phyloP scores from a whole-genome alignment of 371 early-diverging fungal genomes.

The Coemansia sp. region DNA sequence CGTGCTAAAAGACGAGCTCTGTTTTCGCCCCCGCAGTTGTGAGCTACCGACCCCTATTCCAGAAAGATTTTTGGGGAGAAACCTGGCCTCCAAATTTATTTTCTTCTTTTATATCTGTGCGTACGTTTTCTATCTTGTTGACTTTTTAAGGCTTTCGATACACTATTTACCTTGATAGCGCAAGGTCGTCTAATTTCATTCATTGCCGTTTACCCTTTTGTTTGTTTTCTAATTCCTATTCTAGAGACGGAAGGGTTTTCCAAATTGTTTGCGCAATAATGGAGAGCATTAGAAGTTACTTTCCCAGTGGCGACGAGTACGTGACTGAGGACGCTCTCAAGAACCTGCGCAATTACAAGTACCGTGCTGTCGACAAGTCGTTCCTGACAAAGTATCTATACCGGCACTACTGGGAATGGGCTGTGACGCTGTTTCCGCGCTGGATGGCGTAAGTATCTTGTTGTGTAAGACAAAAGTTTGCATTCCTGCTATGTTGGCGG shows the following conservation, averaged over 20 bases:
- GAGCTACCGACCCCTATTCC: too few species aligned
- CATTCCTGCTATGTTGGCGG: neutral
- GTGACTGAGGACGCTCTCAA: slow-evolving; percentile 62
- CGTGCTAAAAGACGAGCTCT: neutral
- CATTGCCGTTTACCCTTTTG: neutral
- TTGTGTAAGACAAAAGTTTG: too few species aligned
- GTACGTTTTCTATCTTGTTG: neutral
- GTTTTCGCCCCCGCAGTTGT: neutral
- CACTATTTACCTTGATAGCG: neutral
- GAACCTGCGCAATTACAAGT: slow-evolving; percentile 80
- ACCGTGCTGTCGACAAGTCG: slow-evolving; percentile 80
- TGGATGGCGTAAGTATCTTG: slow-evolving; percentile 84
- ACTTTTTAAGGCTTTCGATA: neutral
- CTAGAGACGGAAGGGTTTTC: too few species aligned
- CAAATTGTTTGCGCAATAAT: neutral
- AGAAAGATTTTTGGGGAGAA: neutral
- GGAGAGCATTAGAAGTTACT: slow-evolving; percentile 25
- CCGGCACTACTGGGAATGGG: slow-evolving; percentile 85
- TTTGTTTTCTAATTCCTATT: neutral
- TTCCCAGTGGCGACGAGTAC: slow-evolving; percentile 52
- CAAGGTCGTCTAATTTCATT: neutral
- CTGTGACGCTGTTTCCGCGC: slow-evolving; percentile 82
- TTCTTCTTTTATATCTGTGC: neutral
- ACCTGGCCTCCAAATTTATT: neutral
- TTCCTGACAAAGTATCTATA: slow-evolving; percentile 79